Conservation (phyloP, 2,329 filamentous ascomycete species). For the Penicillium hesseltinei region DNA sequence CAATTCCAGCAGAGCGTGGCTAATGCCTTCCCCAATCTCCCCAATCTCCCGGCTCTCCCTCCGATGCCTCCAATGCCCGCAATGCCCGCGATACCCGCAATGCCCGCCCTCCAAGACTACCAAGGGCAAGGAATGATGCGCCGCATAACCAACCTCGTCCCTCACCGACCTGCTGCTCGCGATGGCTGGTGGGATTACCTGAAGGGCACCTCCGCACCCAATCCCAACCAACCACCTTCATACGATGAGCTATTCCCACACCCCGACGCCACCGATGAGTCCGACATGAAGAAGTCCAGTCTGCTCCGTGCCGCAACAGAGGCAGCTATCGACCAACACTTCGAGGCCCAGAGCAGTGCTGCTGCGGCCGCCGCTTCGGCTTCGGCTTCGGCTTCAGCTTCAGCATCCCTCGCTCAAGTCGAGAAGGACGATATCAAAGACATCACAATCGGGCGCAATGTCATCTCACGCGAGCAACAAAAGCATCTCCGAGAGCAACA, state of each 20-base stretch:
- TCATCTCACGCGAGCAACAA: slow-evolving; percentile 47
- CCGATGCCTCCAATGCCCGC: slow-evolving; percentile 56
- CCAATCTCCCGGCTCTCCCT: slow-evolving; percentile 58
- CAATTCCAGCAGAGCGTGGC: slow-evolving; percentile 72
- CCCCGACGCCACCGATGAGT: slow-evolving; percentile 34
- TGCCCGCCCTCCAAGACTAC: slow-evolving; percentile 67
- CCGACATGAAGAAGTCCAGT: slow-evolving; percentile 45
- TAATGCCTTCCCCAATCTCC: slow-evolving; percentile 63
- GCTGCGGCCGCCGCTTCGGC: slow-evolving; percentile 20
- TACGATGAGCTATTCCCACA: slow-evolving; percentile 76
- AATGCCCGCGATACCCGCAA: slow-evolving; percentile 56
- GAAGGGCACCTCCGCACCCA: slow-evolving; percentile 48
- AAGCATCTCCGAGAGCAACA: slow-evolving; percentile 49
- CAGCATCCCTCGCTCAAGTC: slow-evolving; percentile 17
- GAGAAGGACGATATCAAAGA: slow-evolving; percentile 40
- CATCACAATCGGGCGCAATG: slow-evolving; percentile 44
- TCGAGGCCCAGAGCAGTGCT: slow-evolving; percentile 35
- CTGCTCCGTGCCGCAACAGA: slow-evolving; percentile 45
- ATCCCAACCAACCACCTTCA: slow-evolving; percentile 62
- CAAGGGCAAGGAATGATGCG: slow-evolving; percentile 71
- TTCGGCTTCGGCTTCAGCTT: slow-evolving; percentile 12
- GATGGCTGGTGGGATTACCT: slow-evolving; percentile 68
- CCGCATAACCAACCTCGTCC: slow-evolving; percentile 69
- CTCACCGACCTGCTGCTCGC: slow-evolving; percentile 58
- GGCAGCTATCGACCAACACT: slow-evolving; percentile 46